These are phyloP conservation scores for Mycena galericulata DNA, from an alignment of 768 basidiomycete species.

Conservation along the genomic window DNA sequence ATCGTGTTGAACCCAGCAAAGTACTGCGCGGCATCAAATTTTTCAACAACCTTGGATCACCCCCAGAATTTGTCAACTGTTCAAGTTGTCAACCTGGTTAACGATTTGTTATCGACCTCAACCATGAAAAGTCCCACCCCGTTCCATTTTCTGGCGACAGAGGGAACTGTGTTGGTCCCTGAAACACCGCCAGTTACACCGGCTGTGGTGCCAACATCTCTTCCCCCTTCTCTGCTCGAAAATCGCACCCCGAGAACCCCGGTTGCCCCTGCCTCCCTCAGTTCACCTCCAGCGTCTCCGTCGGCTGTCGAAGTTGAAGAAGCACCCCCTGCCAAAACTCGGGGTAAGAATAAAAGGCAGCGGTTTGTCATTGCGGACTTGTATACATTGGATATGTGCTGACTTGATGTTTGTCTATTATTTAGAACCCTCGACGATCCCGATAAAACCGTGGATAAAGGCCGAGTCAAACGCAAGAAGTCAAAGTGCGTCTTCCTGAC, in stretches of 20 bases:
- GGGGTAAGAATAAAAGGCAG: slow-evolving; percentile 1
- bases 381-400: not conserved
- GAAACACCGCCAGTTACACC: not conserved
- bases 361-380: not conserved
- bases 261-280: not conserved
- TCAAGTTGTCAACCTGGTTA: not conserved
- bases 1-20: not conserved
- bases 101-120: not conserved
- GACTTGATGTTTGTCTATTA: not conserved
- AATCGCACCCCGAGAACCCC: not conserved
- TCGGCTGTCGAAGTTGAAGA: not conserved
- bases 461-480: too few relatives aligned
- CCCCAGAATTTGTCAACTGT: slow-evolving; percentile 11
- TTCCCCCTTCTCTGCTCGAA: not conserved
- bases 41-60: slow-evolving; percentile 2
- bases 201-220: not conserved
- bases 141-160: not conserved
- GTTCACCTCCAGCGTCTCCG: not conserved
- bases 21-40: not conserved
- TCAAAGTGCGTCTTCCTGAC: too few relatives aligned
- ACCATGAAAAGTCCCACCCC: not conserved
- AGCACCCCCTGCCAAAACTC: not conserved
- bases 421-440: not conserved
- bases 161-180: not conserved
- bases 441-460: not conserved